Conservation (phyloP, 805 yeast species). For the Teunomyces lycoperdinae region DNA sequence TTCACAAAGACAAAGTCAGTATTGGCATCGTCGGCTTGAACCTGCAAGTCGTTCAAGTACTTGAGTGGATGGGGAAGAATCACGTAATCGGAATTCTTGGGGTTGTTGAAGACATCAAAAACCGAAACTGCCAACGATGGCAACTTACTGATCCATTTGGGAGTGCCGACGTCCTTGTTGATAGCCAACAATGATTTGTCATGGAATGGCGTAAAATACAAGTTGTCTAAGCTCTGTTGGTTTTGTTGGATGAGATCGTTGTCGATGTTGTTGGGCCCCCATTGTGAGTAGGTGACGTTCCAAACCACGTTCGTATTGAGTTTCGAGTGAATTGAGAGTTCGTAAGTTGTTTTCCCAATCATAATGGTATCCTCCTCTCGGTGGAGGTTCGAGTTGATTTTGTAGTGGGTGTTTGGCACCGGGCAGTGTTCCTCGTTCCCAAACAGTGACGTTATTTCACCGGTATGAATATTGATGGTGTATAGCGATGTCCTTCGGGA, state of each 20-base stretch:
- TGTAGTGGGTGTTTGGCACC: slow-evolving; percentile 26
- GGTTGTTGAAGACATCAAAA: slow-evolving; percentile 62
- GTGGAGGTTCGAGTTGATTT: slow-evolving; percentile 9
- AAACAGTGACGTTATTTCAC: slow-evolving; percentile 66
- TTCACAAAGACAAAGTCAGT: slow-evolving; percentile 57
- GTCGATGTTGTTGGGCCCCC: slow-evolving; percentile 92
- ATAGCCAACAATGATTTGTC: slow-evolving; percentile 77
- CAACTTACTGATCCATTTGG: slow-evolving; percentile 74
- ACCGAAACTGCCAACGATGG: slow-evolving; percentile 73
- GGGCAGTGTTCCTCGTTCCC: slow-evolving; percentile 47
- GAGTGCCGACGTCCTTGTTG: slow-evolving; percentile 63
- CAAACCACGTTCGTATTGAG: slow-evolving; percentile 58
- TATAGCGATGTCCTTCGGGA: slow-evolving; percentile 71
- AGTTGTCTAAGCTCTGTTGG: slow-evolving; percentile 60
- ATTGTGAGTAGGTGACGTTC: slow-evolving; percentile 81
- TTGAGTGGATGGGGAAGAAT: slow-evolving; percentile 69
- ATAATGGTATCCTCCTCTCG: slow-evolving; percentile 42
- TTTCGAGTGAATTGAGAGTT: slow-evolving; percentile 72
- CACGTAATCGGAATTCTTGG: slow-evolving; percentile 35
- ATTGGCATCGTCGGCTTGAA: slow-evolving; percentile 17
- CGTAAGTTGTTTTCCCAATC: slow-evolving; percentile 71
- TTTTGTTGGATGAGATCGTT: slow-evolving; percentile 48
- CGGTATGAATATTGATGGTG: slow-evolving; percentile 69
- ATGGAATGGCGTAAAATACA: slow-evolving; percentile 80
- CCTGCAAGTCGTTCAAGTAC: slow-evolving; percentile 32